Conservation (phyloP, 495 filamentous ascomycete species). For the Xylaria castorea region DNA sequence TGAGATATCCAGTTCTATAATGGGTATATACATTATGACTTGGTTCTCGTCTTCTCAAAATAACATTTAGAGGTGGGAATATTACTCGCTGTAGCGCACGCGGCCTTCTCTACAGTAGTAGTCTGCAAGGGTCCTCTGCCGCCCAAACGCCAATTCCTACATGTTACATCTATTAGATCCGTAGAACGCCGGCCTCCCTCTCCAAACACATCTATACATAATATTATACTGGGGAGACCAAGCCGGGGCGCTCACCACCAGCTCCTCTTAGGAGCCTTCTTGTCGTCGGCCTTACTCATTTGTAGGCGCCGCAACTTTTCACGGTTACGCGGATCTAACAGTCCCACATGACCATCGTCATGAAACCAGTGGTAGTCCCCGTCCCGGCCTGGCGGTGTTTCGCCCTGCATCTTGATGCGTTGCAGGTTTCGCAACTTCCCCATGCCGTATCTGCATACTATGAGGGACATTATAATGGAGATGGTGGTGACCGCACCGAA, state of each 20-base stretch:
- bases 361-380: conserved; percentile 52
- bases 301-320: conserved; percentile 54
- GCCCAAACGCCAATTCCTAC: conserved; percentile 5
- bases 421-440: conserved; percentile 84
- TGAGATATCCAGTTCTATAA: conserved; percentile 15
- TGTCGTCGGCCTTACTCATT: conserved; percentile 48
- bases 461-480: conserved; percentile 73
- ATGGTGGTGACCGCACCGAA: conserved; percentile 75
- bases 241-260: conserved; percentile 32
- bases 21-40: conserved; percentile 27
- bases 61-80: conserved; percentile 17
- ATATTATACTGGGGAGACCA: neutral
- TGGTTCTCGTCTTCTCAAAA: neutral
- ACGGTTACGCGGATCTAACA: conserved; percentile 54
- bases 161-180: conserved; percentile 13
- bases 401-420: conserved; percentile 81
- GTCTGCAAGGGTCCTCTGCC: neutral
- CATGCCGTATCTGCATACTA: conserved; percentile 82
- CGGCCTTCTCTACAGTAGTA: neutral
- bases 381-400: conserved; percentile 32
- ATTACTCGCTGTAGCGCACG: neutral
- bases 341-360: conserved; percentile 48
- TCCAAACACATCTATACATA: neutral
- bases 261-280: conserved; percentile 44
- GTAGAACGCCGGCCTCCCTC: neutral